Evolutionary conservation across 768 basidiomycete species (phyloP).

Genomic region (Leucocoprinus birnbaumii): DNA sequence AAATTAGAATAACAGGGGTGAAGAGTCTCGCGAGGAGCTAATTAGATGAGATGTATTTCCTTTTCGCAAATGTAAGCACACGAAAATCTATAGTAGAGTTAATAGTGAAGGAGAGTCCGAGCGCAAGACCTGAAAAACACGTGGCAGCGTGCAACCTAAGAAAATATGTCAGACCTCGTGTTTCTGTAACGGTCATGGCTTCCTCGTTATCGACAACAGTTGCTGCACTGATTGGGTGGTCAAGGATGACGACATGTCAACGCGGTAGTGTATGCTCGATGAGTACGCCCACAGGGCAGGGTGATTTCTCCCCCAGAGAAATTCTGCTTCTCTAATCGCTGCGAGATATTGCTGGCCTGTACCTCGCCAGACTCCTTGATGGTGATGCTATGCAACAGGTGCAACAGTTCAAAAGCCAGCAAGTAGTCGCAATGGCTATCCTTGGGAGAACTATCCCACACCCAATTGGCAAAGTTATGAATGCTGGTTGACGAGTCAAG

Average conservation of each 20-base stretch:
- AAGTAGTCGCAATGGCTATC: not conserved
- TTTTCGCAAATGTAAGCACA: too few relatives aligned
- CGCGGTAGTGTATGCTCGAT: not conserved
- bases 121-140: not conserved
- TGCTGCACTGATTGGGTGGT: too few relatives aligned
- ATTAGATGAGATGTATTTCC: too few relatives aligned
- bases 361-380: not conserved
- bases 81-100: not conserved
- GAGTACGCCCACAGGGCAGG: not conserved
- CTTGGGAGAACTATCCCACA: not conserved
- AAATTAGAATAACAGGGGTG: too few relatives aligned
- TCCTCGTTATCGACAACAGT: not conserved
- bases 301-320: not conserved
- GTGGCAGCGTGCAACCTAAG: not conserved
- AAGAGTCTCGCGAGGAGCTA: too few relatives aligned
- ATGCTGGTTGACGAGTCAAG: too few relatives aligned
- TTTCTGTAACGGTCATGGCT: conserved; percentile 6
- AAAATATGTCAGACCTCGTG: not conserved
- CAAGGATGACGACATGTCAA: not conserved
- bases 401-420: not conserved
- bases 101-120: not conserved
- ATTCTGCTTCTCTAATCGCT: not conserved
- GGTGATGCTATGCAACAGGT: not conserved
- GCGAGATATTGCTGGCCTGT: conserved; percentile 1
- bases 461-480: not conserved